A percentile compares a stretch with the other conserved stretches of the same genome.
Conservation (phyloP, 768 basidiomycete genomes). For the Coprinellus micaceus region DNA sequence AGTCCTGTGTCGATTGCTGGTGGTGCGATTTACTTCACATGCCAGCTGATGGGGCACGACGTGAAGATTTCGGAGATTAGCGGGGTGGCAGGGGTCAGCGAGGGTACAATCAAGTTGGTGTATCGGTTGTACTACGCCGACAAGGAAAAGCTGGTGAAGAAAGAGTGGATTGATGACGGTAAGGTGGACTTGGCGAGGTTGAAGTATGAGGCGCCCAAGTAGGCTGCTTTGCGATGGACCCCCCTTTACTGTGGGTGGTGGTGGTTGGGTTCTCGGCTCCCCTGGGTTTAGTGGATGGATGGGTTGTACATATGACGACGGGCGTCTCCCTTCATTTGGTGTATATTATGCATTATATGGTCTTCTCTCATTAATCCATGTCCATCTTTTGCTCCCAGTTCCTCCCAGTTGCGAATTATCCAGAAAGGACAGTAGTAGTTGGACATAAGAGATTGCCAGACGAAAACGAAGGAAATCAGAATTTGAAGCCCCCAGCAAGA, state of each 20-base stretch:
- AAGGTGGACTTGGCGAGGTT: slow-evolving; percentile 55
- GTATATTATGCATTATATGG: no score
- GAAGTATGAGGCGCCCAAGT: slow-evolving; percentile 39
- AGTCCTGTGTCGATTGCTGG: slow-evolving; percentile 99
- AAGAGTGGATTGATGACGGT: slow-evolving; percentile 81
- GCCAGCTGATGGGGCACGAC: slow-evolving; percentile 68
- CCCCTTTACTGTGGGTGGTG: neutral
- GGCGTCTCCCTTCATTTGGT: slow-evolving; percentile 14
- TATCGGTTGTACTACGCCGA: slow-evolving; percentile 75
- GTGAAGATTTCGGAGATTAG: slow-evolving; percentile 86
- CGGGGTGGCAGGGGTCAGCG: slow-evolving; percentile 88
- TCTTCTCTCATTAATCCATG: no score
- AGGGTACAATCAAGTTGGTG: slow-evolving; percentile 90
- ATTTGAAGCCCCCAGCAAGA: slow-evolving; percentile 64
- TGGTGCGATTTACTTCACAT: slow-evolving; percentile 92
- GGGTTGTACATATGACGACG: no score
- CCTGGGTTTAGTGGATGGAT: no score
- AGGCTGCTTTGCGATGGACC: slow-evolving; percentile 10
- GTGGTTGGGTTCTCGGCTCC: neutral
- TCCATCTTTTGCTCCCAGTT: no score
- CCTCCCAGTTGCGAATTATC: no score
- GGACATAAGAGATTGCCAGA: neutral
- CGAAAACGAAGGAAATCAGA: slow-evolving; percentile 13
- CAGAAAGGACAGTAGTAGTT: neutral
- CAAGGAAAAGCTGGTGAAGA: slow-evolving; percentile 75